These are phyloP conservation scores for Eucalyptus leucophloia DNA, from an alignment of 345 rosid species.

Conservation along the genomic window DNA sequence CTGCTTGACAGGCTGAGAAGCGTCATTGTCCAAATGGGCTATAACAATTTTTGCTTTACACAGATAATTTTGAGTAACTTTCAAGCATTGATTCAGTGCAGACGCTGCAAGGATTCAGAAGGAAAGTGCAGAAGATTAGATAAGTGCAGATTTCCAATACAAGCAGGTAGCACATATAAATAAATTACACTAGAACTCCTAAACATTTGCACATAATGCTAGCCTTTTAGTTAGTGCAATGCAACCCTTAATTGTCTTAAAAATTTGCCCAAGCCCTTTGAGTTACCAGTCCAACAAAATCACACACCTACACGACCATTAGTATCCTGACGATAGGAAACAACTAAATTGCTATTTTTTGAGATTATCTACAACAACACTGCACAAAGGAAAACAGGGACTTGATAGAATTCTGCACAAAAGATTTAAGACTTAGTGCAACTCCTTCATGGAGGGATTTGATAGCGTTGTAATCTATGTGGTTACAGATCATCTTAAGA, in stretches of 20 bases:
- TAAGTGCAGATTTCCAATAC: background rate
- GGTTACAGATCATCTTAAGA: background rate
- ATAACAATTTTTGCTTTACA: background rate
- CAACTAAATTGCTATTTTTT: background rate
- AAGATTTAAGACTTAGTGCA: background rate
- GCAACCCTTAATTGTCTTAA: background rate
- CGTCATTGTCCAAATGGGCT: background rate
- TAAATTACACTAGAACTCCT: background rate
- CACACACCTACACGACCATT: background rate
- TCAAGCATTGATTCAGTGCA: background rate
- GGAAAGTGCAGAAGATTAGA: background rate
- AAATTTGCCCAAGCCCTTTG: background rate
- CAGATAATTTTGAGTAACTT: background rate
- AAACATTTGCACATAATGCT: background rate
- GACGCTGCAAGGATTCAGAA: background rate
- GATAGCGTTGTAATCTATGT: background rate
- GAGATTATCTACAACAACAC: background rate
- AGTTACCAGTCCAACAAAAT: background rate
- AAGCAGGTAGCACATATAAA: background rate
- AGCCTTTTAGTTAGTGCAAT: background rate
- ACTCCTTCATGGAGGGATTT: background rate
- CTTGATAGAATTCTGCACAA: background rate
- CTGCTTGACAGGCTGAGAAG: background rate
- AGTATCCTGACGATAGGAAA: background rate
- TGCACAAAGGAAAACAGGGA: background rate